phyloP scores from a whole-genome alignment of 768 basidiomycete species.

The Xerocomellus amylosporus region DNA sequence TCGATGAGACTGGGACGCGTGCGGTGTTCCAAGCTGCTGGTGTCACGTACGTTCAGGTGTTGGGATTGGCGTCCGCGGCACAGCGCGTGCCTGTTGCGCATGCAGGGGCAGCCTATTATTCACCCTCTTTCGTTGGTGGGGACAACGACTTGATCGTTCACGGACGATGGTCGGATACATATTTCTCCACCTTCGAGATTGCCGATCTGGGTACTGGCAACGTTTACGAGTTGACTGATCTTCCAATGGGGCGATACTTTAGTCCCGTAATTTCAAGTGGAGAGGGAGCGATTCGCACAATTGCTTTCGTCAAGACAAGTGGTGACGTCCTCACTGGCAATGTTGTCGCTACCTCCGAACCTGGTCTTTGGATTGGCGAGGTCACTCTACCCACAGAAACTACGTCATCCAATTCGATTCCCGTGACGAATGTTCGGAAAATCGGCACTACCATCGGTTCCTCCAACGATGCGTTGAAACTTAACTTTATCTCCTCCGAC shows the following conservation, averaged over 20 bases:
- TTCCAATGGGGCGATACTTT: slow-evolving; percentile 66
- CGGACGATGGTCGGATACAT: slow-evolving; percentile 63
- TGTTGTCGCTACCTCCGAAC: slow-evolving; percentile 59
- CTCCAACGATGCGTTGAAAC: slow-evolving; percentile 40
- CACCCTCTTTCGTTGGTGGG: slow-evolving; percentile 53
- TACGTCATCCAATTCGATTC: slow-evolving; percentile 29
- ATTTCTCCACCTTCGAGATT: slow-evolving; percentile 64
- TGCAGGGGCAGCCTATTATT: slow-evolving; percentile 54
- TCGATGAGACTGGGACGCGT: slow-evolving; percentile 50
- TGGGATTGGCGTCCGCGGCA: slow-evolving; percentile 29
- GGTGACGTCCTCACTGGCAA: slow-evolving; percentile 61
- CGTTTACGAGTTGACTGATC: slow-evolving; percentile 49
- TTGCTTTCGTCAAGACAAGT: slow-evolving; percentile 63
- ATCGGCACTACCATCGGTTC: slow-evolving; percentile 51
- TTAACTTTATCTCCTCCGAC: slow-evolving; percentile 56
- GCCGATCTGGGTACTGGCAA: slow-evolving; percentile 46
- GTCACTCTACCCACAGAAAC: slow-evolving; percentile 45
- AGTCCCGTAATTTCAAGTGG: slow-evolving; percentile 51
- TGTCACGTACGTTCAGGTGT: slow-evolving; percentile 25
- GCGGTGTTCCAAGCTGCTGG: slow-evolving; percentile 72
- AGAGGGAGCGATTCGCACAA: slow-evolving; percentile 40
- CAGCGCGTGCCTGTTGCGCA: slow-evolving; percentile 49
- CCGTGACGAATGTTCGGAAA: slow-evolving; percentile 47
- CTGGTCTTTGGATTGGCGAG: slow-evolving; percentile 65
- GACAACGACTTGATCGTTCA: slow-evolving; percentile 53